Base-by-base conservation (phyloP, 352 stramenopile genomes). In the Pythium apleroticum region DNA sequence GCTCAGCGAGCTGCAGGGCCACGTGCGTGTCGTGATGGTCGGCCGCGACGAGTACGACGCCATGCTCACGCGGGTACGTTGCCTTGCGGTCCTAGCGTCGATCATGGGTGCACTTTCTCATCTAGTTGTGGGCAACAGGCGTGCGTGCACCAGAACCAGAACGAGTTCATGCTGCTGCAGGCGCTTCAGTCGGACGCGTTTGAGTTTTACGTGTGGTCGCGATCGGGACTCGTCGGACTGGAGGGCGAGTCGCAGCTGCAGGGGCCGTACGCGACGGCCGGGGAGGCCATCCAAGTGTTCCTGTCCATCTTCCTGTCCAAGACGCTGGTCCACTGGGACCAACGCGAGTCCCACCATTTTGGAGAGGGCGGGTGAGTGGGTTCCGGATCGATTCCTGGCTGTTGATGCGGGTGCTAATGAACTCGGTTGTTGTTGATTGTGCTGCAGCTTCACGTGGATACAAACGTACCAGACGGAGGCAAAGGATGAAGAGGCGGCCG, bases 91-190 rank as follows among this genome's bases (percentile, higher is more conserved):
- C n/a, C n/a, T n/a, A n/a, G n/a, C n/a, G n/a, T n/a, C n/a, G n/a
- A n/a, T n/a, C n/a, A n/a, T n/a, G n/a, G 60, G 11, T 12, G 17
- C 60, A 24, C 50, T 35, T n/a, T 70, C 24, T 75, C 17, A 66
- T 50, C 8, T 1, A 46, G 14, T 20, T 11, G 11, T 31, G 1
- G 17, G 9, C 25, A 55, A 49, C 57, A 89, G 81, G 80, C 80
- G 15, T 74, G 78, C 41, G 75, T 91, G 25, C 73, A 84, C 52
- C 68, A 86, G 54, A 77, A 86, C 57, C 73, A 84, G 54, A 88
- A 78, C 67, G 82, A 91, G 52, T 91, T 89, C 50, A 77, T 87
- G 37, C 74, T 78, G 46, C 55, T 91, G 10, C 82, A 91, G 60
- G 82, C 74, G 55, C 70, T 91, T 5, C 50, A 54, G 15, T 66